A percentile compares a stretch with the other conserved stretches of the same genome.
phyloP scores from a whole-genome alignment of 257 asterid genomes.

The Mitragyna speciosa region DNA sequence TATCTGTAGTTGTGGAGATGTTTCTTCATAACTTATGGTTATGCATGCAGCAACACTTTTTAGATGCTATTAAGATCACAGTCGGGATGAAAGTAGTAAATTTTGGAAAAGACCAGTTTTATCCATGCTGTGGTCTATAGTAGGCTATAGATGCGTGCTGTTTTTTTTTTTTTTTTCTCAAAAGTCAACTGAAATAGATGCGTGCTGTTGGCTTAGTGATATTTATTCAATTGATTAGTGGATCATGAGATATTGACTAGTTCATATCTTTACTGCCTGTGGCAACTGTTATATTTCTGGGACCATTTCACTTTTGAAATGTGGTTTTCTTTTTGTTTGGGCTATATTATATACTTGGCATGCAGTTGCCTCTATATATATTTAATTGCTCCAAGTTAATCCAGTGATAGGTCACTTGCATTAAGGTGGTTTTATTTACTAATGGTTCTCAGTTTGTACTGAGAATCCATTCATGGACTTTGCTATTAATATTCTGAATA shows the following conservation, averaged over 20 bases:
- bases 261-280: background rate
- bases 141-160: background rate
- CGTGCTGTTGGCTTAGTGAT: background rate
- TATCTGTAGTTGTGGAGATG: background rate
- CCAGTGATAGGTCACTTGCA: background rate
- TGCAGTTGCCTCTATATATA: background rate
- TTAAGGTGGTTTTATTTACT: background rate
- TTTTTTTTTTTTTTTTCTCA: too few species aligned
- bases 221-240: too few species aligned
- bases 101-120: background rate
- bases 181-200: too few species aligned
- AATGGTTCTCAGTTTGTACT: slow-evolving; percentile 10
- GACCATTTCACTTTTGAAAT: background rate
- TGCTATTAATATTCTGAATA: background rate
- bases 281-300: background rate
- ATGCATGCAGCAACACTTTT: background rate
- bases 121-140: background rate
- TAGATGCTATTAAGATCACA: background rate
- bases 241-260: background rate
- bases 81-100: background rate
- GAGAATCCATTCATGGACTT: slow-evolving; percentile 7
- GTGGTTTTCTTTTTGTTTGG: background rate
- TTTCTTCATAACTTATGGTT: background rate
- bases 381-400: background rate
- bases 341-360: background rate